Evolutionary conservation across 1,139 yeast genomes (phyloP).

Genomic region (Blastobotrys arbuscula): DNA sequence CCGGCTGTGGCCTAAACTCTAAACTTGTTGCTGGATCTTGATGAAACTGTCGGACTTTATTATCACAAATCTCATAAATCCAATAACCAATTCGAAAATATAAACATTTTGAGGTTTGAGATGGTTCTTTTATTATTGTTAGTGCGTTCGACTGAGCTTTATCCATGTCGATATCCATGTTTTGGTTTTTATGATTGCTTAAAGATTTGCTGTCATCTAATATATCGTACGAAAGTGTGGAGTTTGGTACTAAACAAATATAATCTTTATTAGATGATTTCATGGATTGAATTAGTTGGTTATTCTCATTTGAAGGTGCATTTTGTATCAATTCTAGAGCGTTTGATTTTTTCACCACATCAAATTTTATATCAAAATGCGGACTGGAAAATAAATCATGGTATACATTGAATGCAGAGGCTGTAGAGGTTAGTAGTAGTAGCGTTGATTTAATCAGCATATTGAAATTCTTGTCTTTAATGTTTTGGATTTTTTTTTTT

Average conservation of each 20-base stretch:
- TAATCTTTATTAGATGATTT: not conserved
- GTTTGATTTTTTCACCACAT: not conserved
- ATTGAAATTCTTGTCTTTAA: too few relatives aligned
- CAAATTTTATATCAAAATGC: not conserved
- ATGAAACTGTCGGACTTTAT: conserved; percentile 55
- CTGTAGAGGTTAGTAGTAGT: not conserved
- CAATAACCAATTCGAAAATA: conserved; percentile 48
- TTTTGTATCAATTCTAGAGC: not conserved
- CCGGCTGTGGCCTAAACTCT: not conserved
- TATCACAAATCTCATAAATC: conserved; percentile 57
- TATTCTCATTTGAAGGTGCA: not conserved
- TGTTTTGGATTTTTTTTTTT: too few relatives aligned
- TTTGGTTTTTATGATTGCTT: not conserved
- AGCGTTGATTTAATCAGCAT: not conserved
- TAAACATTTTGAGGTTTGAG: conserved; percentile 1
- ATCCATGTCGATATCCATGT: conserved; percentile 9
- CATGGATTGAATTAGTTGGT: not conserved
- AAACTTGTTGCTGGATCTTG: conserved; percentile 19
- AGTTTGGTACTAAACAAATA: conserved; percentile 8
- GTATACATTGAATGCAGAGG: conserved; percentile 2
- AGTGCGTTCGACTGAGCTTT: conserved; percentile 24
- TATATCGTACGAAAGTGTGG: not conserved
- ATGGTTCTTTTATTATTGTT: conserved; percentile 21
- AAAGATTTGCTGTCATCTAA: not conserved
- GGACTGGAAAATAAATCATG: conserved; percentile 7